Evolutionary conservation across 495 filamentous ascomycete species (phyloP), one percentile per base, ranked within the genome.

Genomic region (Neurospora hispaniola): DNA sequence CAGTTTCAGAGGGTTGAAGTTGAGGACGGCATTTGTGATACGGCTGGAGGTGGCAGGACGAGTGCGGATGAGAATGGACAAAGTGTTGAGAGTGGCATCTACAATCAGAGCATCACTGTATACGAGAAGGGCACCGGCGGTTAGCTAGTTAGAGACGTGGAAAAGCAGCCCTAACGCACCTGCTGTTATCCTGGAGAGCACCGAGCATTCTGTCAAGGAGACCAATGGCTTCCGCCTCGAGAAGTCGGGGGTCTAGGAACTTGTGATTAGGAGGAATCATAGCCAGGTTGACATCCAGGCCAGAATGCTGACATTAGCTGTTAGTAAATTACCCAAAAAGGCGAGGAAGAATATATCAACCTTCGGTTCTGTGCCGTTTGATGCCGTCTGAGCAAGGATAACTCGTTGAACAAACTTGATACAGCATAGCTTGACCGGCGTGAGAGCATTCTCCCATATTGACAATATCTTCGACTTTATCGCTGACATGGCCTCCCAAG

Each of bases 351-450:
- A 27, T 14, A 20, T 23, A 71, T 90, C 69, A 88, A 97, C 94
- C 85, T 93, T 90, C 73, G 93, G 93, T 80, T 98, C 96, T 39
- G 89, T 85, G 75, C 94, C 90, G 74, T 90, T 82, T 44, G 93
- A 94, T 16, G 90, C 90, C 8, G 94, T 98, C 80, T 99, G 95
- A 8, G 93, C 91, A 71, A 97, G 91, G 59, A 99, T 92, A 43
- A 98, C 93, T 38, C 93, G 88, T 83, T 98, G 94, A 18, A 92
- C 90, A 78, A 99, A 98, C 79, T 99, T 99, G 86, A 98, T 92
- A 81, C 96, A 98, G 85, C 93, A 95, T 78, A 98, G 87, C 78
- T 90, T 91, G 62, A 98, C 89, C 1, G 92, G 89, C 10, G 89
- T 85, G 4, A 88, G 84, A 11, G 93, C 93, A 31, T 85, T 86